Base-by-base conservation (phyloP, 2,329 filamentous ascomycete genomes). In the Epichloe elymi region DNA sequence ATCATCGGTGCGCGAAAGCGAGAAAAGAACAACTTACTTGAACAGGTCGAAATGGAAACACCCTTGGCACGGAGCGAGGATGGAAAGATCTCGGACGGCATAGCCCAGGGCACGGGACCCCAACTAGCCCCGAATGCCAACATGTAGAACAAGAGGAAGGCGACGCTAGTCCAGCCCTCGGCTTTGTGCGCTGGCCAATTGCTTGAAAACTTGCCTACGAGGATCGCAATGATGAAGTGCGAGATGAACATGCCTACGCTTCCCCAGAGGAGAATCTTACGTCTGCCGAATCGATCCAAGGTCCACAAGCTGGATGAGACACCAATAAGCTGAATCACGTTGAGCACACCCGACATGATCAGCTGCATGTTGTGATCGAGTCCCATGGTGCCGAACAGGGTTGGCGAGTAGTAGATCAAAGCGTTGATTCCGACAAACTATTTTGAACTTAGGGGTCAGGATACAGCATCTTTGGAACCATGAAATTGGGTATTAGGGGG, bases 51-150 rank as follows among this genome's bases (percentile, higher is more conserved):
- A 11, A 82, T 67, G 0, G 79, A 76, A 3, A 82, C 76, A 26
- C 82, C 82, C 60, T 85, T 84, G 1, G 80, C 78, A 10, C 82
- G 70, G 1, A 82, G 67, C 2, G 74, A 76, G 0, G 72, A 73
- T 0, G 81, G 77, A 60, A 83, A 86, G 10, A 85, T 76, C 58
- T 86, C 82, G 5, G 71, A 60, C 0, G 74, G 62, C 57, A 74
- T 62, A 3, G 66, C 69, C 73, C 70, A 76, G 1, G 67, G 69
- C 0, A 77, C 69, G 2, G 74, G 74, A 0, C 74, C 76, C 75
- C 78, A 84, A 0, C 73, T 74, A 0, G 72, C 74, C 2, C 79
- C 80, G 53, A 83, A 85, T 2, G 68, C 64, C 39, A 79, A 60
- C 71, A 82, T 81, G 60, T 80, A 82, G 47, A 79, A 67, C 46